Conservation (phyloP, 805 yeast genomes). For the Saccharomycopsis olivae region DNA sequence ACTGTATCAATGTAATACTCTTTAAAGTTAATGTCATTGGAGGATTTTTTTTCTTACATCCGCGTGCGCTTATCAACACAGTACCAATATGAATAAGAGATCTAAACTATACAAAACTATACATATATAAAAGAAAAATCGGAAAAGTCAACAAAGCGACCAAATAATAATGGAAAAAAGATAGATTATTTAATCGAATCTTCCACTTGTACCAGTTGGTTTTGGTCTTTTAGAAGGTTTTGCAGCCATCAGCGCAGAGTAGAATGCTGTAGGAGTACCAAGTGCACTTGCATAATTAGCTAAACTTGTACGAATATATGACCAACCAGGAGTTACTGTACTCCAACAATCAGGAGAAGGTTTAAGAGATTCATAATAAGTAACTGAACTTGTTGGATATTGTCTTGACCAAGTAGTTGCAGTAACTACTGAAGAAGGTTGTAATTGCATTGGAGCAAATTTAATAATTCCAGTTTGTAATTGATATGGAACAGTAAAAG, state of each 20-base stretch:
- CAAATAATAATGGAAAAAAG: not conserved
- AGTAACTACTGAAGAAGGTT: constrained; percentile 66
- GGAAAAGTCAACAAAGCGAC: too few species aligned
- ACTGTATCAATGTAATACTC: too few species aligned
- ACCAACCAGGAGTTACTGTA: constrained; percentile 67
- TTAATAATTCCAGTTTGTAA: constrained; percentile 67
- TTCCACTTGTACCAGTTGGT: not conserved
- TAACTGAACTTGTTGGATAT: constrained; percentile 57
- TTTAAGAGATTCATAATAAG: constrained; percentile 35
- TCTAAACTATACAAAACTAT: too few species aligned
- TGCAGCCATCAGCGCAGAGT: constrained; percentile 53
- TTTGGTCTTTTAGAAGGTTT: constrained; percentile 5
- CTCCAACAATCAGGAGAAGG: constrained; percentile 7
- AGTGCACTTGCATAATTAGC: constrained; percentile 67
- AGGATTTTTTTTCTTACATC: too few species aligned
- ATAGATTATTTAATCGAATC: not conserved
- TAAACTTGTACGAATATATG: constrained; percentile 50
- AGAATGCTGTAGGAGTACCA: constrained; percentile 48
- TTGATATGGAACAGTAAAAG: constrained; percentile 64
- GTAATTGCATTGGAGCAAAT: constrained; percentile 88
- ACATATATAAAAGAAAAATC: too few species aligned
- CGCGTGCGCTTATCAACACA: too few species aligned
- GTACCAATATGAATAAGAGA: too few species aligned
- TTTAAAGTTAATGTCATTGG: too few species aligned
- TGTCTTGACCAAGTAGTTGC: constrained; percentile 53